Evolutionary conservation across 108 stramenopile genomes (phyloP).

Genomic region (Bacterosira constricta): DNA sequence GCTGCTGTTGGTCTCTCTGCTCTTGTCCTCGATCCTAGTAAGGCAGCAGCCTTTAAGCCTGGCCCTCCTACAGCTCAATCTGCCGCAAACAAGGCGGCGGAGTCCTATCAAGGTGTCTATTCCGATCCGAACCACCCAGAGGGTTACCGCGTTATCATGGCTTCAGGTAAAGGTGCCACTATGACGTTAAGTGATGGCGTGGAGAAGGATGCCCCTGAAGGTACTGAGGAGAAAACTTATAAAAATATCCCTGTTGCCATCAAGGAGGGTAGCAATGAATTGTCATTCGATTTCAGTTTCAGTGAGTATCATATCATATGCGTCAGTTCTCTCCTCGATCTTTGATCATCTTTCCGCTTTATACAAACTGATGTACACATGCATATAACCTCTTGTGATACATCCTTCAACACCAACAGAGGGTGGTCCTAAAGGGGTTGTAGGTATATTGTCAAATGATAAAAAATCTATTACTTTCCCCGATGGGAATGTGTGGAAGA

Average conservation of each 20-base stretch:
- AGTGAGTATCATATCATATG: constrained; percentile 1
- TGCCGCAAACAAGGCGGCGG: constrained; percentile 21
- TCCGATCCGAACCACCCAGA: constrained; percentile 30
- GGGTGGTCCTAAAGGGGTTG: constrained; percentile 15
- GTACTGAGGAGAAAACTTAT: constrained; percentile 8
- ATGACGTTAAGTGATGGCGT: constrained; percentile 22
- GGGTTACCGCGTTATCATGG: constrained; percentile 26
- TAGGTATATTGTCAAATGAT: constrained; percentile 15
- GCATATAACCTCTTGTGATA: neutral
- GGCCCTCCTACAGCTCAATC: constrained; percentile 7
- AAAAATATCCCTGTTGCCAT: constrained; percentile 22
- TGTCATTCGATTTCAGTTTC: constrained; percentile 26
- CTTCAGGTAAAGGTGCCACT: constrained; percentile 7
- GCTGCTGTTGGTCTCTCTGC: constrained; percentile 16
- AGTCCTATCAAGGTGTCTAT: constrained; percentile 30
- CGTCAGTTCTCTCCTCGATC: neutral
- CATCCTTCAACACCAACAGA: constrained; percentile 4
- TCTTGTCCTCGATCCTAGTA: constrained; percentile 6
- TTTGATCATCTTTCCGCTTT: neutral
- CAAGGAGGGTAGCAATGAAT: neutral
- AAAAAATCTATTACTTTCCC: constrained; percentile 25
- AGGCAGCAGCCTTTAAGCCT: neutral
- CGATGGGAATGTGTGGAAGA: constrained; percentile 32
- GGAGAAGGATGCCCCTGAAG: constrained; percentile 1
- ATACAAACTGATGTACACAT: neutral